Base-by-base conservation (phyloP, 306 rosid species). In the Cucurbita argyrosperma region DNA sequence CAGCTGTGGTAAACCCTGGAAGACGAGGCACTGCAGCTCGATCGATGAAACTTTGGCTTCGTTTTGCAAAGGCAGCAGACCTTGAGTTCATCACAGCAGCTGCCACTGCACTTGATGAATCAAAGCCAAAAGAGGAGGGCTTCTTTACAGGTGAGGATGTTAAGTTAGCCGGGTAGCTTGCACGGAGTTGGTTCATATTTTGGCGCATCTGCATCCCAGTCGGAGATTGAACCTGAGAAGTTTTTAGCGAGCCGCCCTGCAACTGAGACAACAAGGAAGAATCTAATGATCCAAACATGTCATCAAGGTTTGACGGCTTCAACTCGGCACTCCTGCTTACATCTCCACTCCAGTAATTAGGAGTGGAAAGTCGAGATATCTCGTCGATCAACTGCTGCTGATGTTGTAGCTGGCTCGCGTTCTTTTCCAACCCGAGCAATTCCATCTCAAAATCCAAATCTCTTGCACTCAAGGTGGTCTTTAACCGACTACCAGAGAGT, bases 21-120 rank as follows among this genome's bases (percentile, higher is more conserved):
- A 77, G 88, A 60, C 80, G 88, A 60, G 53, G 74, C 4, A 79
- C 58, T 3, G 91, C 90, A 1, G 96, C 90, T 0, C 99, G 99
- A 67, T 95, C 99, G 0, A 95, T 79, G 55, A 95, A 95, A 82
- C 99, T 95, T 55, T 95, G 99, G 88, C 99, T 95, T 65, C 99
- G 89, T 83, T 95, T 90, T 4, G 97, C 81, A 21, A 95, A 95
- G 56, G 96, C 92, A 1, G 96, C 84, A 30, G 99, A 88, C 81
- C 99, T 81, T 16, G 97, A 91, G 78, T 90, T 95, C 97, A 95
- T 95, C 79, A 95, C 84, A 8, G 97, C 99, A 3, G 96, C 96
- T 3, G 97, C 97, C 81, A 89, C 86, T 45, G 97, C 89, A 30
- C 89, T 80, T 0, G 98, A 87, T 40, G 97, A 89, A 54, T 94